A percentile compares a stretch with the other conserved stretches of the same genome.
Conservation (phyloP, 805 yeast genomes). For the Saccharomycopsis oosterbeekiorum region DNA sequence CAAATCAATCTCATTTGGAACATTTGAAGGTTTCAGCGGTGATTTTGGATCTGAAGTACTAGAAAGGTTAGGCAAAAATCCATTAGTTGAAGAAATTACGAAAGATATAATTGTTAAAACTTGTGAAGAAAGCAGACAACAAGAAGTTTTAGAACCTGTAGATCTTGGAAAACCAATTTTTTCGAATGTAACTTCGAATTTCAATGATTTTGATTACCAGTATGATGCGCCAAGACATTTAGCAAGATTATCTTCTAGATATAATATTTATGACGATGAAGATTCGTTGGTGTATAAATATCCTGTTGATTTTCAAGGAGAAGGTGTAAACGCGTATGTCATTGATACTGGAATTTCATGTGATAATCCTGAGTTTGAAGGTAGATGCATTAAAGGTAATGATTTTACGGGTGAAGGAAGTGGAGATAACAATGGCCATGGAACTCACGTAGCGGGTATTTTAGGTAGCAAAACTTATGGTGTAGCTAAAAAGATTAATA, state of each 20-base stretch:
- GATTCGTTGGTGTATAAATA: constrained; percentile 36
- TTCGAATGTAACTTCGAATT: constrained; percentile 8
- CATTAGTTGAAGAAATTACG: constrained; percentile 52
- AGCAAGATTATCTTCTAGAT: constrained; percentile 35
- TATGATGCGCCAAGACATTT: constrained; percentile 55
- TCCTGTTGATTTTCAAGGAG: constrained; percentile 39
- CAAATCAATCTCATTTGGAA: constrained; percentile 39
- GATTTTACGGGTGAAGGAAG: constrained; percentile 52
- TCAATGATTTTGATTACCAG: constrained; percentile 25
- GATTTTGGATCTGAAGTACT: constrained; percentile 27
- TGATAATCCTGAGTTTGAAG: constrained; percentile 53
- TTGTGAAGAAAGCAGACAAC: constrained; percentile 30
- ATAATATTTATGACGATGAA: constrained; percentile 15
- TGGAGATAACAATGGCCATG: constrained; percentile 80
- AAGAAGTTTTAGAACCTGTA: constrained; percentile 11
- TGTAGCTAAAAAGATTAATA: constrained; percentile 58
- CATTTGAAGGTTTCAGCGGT: constrained; percentile 44
- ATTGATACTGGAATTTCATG: constrained; percentile 75
- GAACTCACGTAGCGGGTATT: constrained; percentile 89
- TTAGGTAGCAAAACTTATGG: constrained; percentile 75
- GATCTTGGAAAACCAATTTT: constrained; percentile 7
- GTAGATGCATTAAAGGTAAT: constrained; percentile 47
- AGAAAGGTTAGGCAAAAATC: constrained; percentile 10
- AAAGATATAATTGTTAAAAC: constrained; percentile 57
- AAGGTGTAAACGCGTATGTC: constrained; percentile 61